Evolutionary conservation across 495 filamentous ascomycete species (phyloP).

Genomic region (Trichocladium uniseriatum): DNA sequence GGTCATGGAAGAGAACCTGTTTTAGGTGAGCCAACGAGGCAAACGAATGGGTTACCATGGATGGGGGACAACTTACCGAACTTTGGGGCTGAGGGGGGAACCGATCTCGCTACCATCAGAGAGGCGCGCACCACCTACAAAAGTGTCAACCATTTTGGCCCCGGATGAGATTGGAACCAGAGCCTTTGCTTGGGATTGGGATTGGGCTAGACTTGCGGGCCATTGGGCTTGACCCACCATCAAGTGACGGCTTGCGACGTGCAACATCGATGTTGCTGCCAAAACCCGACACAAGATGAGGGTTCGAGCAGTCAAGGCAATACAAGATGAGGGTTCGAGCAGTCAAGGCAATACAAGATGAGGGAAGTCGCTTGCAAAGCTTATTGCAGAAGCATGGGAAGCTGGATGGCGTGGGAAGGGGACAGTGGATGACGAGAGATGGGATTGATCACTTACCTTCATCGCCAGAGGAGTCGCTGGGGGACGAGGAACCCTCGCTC

Average conservation of each 20-base stretch:
- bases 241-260: background rate
- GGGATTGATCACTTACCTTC: background rate
- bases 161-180: too few relatives aligned
- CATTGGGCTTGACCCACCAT: too few relatives aligned
- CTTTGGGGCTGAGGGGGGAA: background rate
- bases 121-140: background rate
- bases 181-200: too few relatives aligned
- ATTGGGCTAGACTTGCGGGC: too few relatives aligned
- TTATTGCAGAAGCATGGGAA: too few relatives aligned
- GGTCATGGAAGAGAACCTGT: slow-evolving; percentile 2
- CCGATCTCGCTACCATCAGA: background rate
- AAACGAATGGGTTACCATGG: background rate
- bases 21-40: background rate
- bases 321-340: too few relatives aligned
- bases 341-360: too few relatives aligned
- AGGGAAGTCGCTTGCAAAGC: too few relatives aligned
- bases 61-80: background rate
- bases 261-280: background rate
- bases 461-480: background rate
- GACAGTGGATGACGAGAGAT: background rate
- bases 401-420: background rate
- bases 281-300: background rate
- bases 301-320: too few relatives aligned
- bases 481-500: background rate
- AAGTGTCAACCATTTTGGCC: too few relatives aligned